Base-by-base conservation (phyloP, 1,284 basidiomycete species). In the Sphaerobolus stellatus region DNA sequence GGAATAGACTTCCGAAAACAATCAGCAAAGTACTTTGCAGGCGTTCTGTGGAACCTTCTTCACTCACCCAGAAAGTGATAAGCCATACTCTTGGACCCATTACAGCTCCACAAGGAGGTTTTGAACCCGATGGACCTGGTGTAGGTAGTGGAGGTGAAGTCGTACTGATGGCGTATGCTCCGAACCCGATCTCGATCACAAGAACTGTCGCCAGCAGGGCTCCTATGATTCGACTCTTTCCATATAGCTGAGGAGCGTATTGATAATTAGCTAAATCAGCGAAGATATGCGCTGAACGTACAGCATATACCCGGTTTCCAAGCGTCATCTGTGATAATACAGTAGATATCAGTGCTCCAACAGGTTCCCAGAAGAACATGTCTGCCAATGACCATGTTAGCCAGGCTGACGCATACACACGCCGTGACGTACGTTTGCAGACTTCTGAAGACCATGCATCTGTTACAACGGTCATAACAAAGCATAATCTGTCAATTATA, bases 281-380 rank as follows among this genome's bases (percentile, higher is more conserved):
- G 29, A n/a, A 22, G 14, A 43, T 43, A 27, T 43, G 20, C n/a
- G 20, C 22, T 47, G 20, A 20, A n/a, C 24, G 20, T 48, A 48
- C 45, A 18, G 25, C 45, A 16, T 28, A 48, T 27, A 48, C 29
- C 24, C 45, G 4, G 14, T 22, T 48, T 48, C 45, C 45, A 13
- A 48, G n/a, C 9, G 30, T 48, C 45, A 48, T 28, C 29, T 48
- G 45, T 27, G 45, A 48, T 27, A 48, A 29, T 18, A 48, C 45
- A 5, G 45, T 48, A 24, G 45, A 48, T n/a, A 48, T 48, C 5
- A 48, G 18, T 29, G 45, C 45, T n/a, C 45, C 45, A 14, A 48
- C 45, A 2, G 45, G 45, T 5, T 48, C 45, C 45, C 45, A 48
- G 24, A 27, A 31, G 29, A 27, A 48, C 45, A 48, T 48, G 29